Evolutionary conservation across 2,329 filamentous ascomycete genomes (phyloP), one percentile per base, ranked within the genome.

Genomic region (Escovopsis weberi): DNA sequence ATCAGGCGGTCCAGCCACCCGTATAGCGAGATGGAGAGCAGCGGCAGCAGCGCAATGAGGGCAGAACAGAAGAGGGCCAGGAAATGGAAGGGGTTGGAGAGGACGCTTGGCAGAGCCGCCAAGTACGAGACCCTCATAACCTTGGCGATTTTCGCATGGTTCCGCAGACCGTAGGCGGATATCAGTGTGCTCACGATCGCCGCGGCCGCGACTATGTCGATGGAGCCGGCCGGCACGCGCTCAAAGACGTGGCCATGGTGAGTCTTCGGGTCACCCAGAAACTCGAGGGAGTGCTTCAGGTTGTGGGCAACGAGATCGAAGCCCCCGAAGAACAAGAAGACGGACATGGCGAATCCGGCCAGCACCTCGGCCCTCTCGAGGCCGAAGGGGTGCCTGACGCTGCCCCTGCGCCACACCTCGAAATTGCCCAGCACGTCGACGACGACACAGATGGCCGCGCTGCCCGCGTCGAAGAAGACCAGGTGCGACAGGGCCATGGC

Each of bases 351-450:
- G 50, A 98, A 94, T 15, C 91, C 91, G 33, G 88, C 87, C 12
- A 98, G 75, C 5, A 98, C 89, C 61, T 98, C 91, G 45, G 85
- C 84, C 42, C 91, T 78, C 64, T 95, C 86, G 23, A 98, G 74
- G 4, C 82, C 88, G 57, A 98, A 98, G 0, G 91, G 91, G 62
- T 98, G 87, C 23, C 88, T 80, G 52, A 98, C 83, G 51, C 82
- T 93, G 52, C 85, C 89, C 38, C 89, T 77, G 50, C 86, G 85
- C 91, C 91, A 98, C 35, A 96, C 88, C 59, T 98, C 91, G 54
- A 98, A 98, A 60, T 98, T 98, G 41, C 85, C 80, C 39, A 95
- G 75, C 2, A 96, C 85, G 56, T 98, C 91, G 38, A 96, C 89
- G 11, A 78, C 80, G 4, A 94, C 87, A 59, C 89, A 96, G 5